phyloP scores from a whole-genome alignment of 192 early-diverging fungal genomes.

The Glomus cerebriforme region DNA sequence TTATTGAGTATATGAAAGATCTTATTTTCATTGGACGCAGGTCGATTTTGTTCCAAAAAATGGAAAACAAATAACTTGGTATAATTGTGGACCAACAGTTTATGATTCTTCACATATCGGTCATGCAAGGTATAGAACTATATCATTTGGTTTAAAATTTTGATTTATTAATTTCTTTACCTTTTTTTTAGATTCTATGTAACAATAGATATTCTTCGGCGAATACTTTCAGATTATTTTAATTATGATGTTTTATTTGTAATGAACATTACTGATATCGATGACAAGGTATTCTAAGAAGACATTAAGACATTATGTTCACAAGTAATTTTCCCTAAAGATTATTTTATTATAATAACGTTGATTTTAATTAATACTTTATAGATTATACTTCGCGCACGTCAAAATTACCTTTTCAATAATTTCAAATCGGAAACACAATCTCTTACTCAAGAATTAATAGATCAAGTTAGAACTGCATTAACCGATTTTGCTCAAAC shows the following conservation, averaged over 20 bases:
- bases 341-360: not conserved
- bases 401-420: conserved; percentile 79
- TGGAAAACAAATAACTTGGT: conserved; percentile 90
- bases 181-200: conserved; percentile 76
- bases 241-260: conserved; percentile 91
- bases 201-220: conserved; percentile 89
- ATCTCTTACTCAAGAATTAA: conserved; percentile 50
- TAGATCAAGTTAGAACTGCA: conserved; percentile 61
- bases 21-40: conserved; percentile 40
- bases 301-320: not conserved
- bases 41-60: conserved; percentile 86
- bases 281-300: conserved; percentile 74
- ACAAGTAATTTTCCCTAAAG: not conserved
- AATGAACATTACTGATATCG: conserved; percentile 98
- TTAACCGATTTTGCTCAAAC: conserved; percentile 63
- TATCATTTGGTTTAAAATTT: not conserved
- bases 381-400: conserved; percentile 87
- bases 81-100: conserved; percentile 97
- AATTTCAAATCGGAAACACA: conserved; percentile 48
- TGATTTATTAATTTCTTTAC: not conserved
- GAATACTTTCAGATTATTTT: conserved; percentile 95
- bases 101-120: conserved; percentile 96
- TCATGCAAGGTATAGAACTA: conserved; percentile 76
- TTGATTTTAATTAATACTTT: not conserved
- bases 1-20: not conserved